Percentiles rank a stretch among this genome's conserved stretches.
phyloP scores from a whole-genome alignment of 768 basidiomycete species.

The Crassisporium funariophilum region DNA sequence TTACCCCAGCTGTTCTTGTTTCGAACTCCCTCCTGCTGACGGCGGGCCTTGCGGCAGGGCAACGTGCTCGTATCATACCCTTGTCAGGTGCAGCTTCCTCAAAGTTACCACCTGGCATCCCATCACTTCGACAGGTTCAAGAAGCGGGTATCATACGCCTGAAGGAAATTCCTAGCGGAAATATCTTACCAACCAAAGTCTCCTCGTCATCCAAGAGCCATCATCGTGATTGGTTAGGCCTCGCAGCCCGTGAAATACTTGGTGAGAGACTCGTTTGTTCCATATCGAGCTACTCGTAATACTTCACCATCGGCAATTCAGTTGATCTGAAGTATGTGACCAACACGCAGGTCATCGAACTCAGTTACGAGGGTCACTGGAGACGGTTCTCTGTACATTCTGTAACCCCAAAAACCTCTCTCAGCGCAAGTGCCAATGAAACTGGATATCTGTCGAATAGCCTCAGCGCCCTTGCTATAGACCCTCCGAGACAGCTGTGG shows the following conservation, averaged over 20 bases:
- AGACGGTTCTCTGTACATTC: constrained; percentile 60
- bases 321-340: constrained; percentile 76
- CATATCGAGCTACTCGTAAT: constrained; percentile 10
- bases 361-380: constrained; percentile 60
- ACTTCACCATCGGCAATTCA: constrained; percentile 29
- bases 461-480: constrained; percentile 49
- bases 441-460: constrained; percentile 36
- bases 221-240: constrained; percentile 67
- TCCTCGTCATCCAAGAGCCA: constrained; percentile 21
- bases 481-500: constrained; percentile 50
- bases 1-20: constrained; percentile 50
- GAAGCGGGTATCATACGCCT: constrained; percentile 57
- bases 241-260: constrained; percentile 67
- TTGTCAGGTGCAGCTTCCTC: constrained; percentile 40
- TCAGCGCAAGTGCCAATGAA: constrained; percentile 15
- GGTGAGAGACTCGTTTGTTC: constrained; percentile 43
- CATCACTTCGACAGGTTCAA: constrained; percentile 48
- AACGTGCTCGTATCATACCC: constrained; percentile 49
- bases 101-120: constrained; percentile 46
- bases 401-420: constrained; percentile 36
- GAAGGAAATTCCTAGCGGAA: constrained; percentile 42
- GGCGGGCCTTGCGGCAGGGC: constrained; percentile 53
- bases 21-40: constrained; percentile 64
- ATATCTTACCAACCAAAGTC: constrained; percentile 7
- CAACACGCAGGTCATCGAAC: constrained; percentile 58